Evolutionary conservation across 1,139 yeast genomes (phyloP), one percentile per base, ranked within the genome.

Genomic region (Pichia sp.): DNA sequence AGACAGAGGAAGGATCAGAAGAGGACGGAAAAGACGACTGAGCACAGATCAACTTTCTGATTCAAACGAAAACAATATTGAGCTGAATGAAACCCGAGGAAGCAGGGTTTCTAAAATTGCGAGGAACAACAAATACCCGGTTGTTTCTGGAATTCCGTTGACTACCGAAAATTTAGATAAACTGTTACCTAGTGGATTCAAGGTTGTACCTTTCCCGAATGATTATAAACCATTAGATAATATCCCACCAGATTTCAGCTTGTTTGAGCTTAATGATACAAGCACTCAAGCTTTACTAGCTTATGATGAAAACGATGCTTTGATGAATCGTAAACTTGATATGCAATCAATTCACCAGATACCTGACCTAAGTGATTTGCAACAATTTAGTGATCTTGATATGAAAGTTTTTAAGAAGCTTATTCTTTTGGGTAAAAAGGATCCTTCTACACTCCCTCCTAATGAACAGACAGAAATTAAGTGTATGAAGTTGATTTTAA

Each of bases 331-430:
- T 40, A 52, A 33, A 52, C 60, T 34, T 48, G 60, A 51, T 44
- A 64, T 77, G 4, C 71, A 79, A 2, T 61, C 74, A 0, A 54
- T 58, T n/a, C 47, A 53, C 37, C 81, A 79, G 30, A 67, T 81
- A 4, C 82, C 88, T 0, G 89, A 82, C 1, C 71, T 79, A 1
- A 69, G 69, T 33, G 81, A 77, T 36, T 58, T 86, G 11, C 79
- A 77, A 52, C 78, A 68, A 55, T 80, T 85, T 60, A 83, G 78
- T 50, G 79, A 77, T 32, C 77, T 79, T 40, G 96, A 89, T 57
- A 66, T 72, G 60, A 76, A 77, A 54, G 75, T 82, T 54, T 88
- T 89, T 59, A 81, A 84, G 0, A 72, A 74, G 46, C 68, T 84
- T 15, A 61, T 80, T 6, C 64, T 66, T 12, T 56, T 66, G 2